Percentiles rank a stretch among this genome's conserved stretches.
Conservation (phyloP, 2,329 filamentous ascomycete species). For the Orbilia ellipsospora region DNA sequence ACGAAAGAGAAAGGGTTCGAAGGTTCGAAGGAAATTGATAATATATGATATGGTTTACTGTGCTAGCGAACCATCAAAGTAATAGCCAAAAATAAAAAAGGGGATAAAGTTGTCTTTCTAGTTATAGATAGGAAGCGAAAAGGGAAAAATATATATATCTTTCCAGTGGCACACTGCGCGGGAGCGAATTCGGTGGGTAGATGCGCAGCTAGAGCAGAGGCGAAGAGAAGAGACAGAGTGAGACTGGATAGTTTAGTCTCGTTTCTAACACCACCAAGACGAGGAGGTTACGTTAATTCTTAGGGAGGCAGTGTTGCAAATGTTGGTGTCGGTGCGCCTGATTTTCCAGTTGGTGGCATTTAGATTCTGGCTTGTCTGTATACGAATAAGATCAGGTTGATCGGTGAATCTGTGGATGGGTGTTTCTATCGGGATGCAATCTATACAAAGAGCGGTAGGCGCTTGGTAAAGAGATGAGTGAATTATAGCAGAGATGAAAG, state of each 20-base stretch:
- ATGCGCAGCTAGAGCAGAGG: neutral
- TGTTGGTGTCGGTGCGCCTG: conserved; percentile 41
- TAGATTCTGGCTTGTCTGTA: conserved; percentile 21
- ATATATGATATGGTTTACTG: neutral
- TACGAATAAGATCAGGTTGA: conserved; percentile 3
- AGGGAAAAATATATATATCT: neutral
- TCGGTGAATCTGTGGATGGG: neutral
- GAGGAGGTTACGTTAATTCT: neutral
- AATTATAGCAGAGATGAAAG: neutral
- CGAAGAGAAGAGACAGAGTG: conserved; percentile 10
- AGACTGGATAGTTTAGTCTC: no score
- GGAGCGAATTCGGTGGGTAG: no score
- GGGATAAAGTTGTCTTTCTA: no score
- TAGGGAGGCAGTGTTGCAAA: conserved; percentile 53
- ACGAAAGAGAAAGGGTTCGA: no score
- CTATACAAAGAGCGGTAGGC: no score
- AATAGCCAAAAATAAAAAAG: no score
- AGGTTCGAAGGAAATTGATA: no score
- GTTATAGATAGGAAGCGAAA: no score
- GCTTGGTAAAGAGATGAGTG: conserved; percentile 1
- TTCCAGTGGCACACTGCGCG: no score
- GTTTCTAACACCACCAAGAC: no score
- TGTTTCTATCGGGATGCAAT: no score
- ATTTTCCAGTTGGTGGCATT: conserved; percentile 49
- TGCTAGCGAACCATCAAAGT: no score